A percentile compares a stretch with the other conserved stretches of the same genome.
These are phyloP conservation scores for Colletotrichum aenigma DNA, from an alignment of 2,329 filamentous ascomycete species.

Conservation along the genomic window DNA sequence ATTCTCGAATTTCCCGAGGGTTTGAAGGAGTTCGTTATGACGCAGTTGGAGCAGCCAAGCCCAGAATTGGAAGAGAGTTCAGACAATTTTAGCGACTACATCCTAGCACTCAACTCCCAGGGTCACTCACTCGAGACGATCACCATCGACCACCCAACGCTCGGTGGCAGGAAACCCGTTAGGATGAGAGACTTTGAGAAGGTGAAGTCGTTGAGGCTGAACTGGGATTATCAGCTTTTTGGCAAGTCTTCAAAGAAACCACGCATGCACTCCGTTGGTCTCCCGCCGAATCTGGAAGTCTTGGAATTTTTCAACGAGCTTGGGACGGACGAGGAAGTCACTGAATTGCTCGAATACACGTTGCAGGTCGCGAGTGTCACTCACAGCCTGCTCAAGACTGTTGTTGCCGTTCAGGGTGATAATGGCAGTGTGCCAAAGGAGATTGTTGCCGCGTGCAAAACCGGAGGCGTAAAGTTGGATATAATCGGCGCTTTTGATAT, in stretches of 20 bases:
- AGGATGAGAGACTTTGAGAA: conserved; percentile 46
- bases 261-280: conserved; percentile 48
- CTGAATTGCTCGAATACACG: conserved; percentile 45
- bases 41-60: conserved; percentile 40
- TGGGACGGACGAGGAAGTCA: conserved; percentile 51
- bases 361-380: conserved; percentile 38
- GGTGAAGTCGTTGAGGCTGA: conserved; percentile 44
- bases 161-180: conserved; percentile 43
- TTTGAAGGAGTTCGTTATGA: conserved; percentile 52
- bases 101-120: conserved; percentile 45
- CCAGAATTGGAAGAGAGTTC: conserved; percentile 52
- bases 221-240: conserved; percentile 54
- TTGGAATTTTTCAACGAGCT: conserved; percentile 51
- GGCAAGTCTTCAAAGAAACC: conserved; percentile 48
- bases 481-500: conserved; percentile 32
- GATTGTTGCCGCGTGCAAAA: conserved; percentile 38
- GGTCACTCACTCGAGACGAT: conserved; percentile 47
- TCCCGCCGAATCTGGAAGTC: conserved; percentile 49
- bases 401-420: conserved; percentile 41
- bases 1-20: conserved; percentile 46
- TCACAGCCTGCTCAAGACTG: conserved; percentile 33
- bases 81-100: conserved; percentile 50
- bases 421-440: conserved; percentile 33
- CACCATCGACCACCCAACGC: conserved; percentile 46
- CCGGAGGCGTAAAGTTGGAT: conserved; percentile 34